phyloP scores from a whole-genome alignment of 2,329 filamentous ascomycete genomes.

The Fusarium multiceps region DNA sequence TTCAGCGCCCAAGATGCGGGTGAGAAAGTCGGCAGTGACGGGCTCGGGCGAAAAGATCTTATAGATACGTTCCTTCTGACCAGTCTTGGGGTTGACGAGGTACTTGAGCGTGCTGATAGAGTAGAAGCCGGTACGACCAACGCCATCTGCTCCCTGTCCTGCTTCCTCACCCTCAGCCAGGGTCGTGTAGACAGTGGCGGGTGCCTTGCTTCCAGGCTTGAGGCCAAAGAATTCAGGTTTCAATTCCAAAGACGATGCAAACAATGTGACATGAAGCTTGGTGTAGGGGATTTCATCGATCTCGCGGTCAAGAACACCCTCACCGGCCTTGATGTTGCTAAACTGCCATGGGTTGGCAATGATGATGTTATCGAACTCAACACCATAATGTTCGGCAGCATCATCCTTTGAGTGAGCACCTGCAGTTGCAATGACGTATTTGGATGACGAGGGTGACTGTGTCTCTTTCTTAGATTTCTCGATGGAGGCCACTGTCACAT shows the following conservation, averaged over 20 bases:
- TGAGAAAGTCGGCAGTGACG: slow-evolving; percentile 65
- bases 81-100: slow-evolving; percentile 69
- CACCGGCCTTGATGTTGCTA: slow-evolving; percentile 72
- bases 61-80: slow-evolving; percentile 67
- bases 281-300: slow-evolving; percentile 90
- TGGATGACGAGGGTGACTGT: slow-evolving; percentile 52
- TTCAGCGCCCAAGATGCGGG: slow-evolving; percentile 61
- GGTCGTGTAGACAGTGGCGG: slow-evolving; percentile 85
- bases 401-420: slow-evolving; percentile 35
- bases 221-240: slow-evolving; percentile 79
- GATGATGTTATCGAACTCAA: slow-evolving; percentile 81
- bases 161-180: slow-evolving; percentile 70
- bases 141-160: slow-evolving; percentile 64
- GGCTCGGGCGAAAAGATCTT: slow-evolving; percentile 72
- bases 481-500: slow-evolving; percentile 75
- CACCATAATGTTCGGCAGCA: slow-evolving; percentile 54
- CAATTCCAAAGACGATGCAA: slow-evolving; percentile 81
- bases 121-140: slow-evolving; percentile 83
- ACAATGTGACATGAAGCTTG: slow-evolving; percentile 87
- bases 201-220: slow-evolving; percentile 65
- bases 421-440: slow-evolving; percentile 60
- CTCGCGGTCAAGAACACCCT: slow-evolving; percentile 72
- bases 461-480: slow-evolving; percentile 58
- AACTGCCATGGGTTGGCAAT: slow-evolving; percentile 88
- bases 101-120: slow-evolving; percentile 80